A percentile compares a stretch with the other conserved stretches of the same genome.
Conservation (phyloP, 495 filamentous ascomycete genomes). For the Lasiosphaeriaceae sp. region DNA sequence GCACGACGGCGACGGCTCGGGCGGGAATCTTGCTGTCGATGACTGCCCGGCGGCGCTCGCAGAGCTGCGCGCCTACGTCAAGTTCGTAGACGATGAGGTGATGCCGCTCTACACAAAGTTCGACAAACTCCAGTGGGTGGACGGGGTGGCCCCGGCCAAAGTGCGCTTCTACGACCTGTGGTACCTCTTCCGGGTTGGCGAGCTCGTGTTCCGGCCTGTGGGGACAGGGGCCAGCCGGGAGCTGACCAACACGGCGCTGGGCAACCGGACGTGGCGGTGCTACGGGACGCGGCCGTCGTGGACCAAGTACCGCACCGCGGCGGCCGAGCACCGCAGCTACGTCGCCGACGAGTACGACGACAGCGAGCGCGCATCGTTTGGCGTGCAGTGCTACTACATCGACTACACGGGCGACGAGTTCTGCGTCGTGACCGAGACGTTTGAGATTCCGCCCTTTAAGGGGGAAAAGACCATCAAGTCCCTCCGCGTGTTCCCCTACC, state of each 20-base stretch:
- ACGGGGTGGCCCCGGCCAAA: constrained; percentile 19
- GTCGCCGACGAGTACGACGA: neutral
- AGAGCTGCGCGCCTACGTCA: constrained; percentile 33
- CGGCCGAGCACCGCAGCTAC: neutral
- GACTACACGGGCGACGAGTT: constrained; percentile 59
- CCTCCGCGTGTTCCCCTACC: constrained; percentile 54
- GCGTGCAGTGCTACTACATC: constrained; percentile 51
- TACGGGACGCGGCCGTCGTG: neutral
- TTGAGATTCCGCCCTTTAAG: constrained; percentile 44
- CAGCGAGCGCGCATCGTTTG: constrained; percentile 9
- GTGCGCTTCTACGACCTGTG: constrained; percentile 35
- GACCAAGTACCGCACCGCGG: neutral
- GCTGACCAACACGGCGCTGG: neutral
- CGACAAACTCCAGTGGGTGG: constrained; percentile 25
- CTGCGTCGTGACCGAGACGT: constrained; percentile 39
- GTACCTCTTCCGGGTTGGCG: constrained; percentile 34
- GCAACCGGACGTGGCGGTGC: constrained; percentile 3
- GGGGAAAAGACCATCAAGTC: constrained; percentile 54
- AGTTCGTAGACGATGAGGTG: constrained; percentile 34
- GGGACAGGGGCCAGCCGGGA: constrained; percentile 6
- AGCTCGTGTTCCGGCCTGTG: constrained; percentile 25
- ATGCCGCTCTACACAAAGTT: constrained; percentile 27
- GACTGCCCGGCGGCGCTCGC: constrained; percentile 28
- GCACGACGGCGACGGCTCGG: constrained; percentile 19
- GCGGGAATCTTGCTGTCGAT: constrained; percentile 12